Evolutionary conservation across 345 rosid species (phyloP).

Genomic region (Viola odorata): DNA sequence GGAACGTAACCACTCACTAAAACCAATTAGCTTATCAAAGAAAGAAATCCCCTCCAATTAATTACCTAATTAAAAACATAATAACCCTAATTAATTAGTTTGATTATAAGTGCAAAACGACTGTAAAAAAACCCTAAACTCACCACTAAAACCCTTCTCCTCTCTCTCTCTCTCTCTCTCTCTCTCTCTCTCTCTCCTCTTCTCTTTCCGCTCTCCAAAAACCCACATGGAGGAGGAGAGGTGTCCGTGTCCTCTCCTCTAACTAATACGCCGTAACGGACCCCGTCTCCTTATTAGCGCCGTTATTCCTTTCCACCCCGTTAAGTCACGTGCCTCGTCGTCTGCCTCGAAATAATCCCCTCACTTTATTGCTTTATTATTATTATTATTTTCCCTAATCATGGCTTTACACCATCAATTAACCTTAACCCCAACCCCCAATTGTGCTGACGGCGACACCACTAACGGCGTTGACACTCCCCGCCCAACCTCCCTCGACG

Average conservation of each 20-base stretch:
- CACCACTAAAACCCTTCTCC: not conserved
- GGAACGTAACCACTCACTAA: conserved; percentile 10
- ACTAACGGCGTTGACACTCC: conserved; percentile 34
- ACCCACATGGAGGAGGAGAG: not conserved
- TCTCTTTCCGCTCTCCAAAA: too few species aligned
- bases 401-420: conserved; percentile 21
- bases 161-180: conserved; percentile 10
- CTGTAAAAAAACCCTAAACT: conserved; percentile 1
- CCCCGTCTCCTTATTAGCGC: conserved; percentile 26
- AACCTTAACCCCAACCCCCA: conserved; percentile 7
- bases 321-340: conserved; percentile 36
- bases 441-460: conserved; percentile 30
- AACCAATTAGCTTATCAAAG: not conserved
- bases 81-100: conserved; percentile 10
- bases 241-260: conserved; percentile 12
- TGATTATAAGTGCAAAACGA: conserved; percentile 1
- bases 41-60: conserved; percentile 6
- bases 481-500: conserved; percentile 31
- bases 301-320: conserved; percentile 32
- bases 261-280: conserved; percentile 48
- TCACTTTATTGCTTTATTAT: not conserved
- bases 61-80: conserved; percentile 5
- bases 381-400: conserved; percentile 1
- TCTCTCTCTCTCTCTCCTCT: conserved; percentile 4
- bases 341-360: not conserved